These are phyloP conservation scores for Alternaria sp. DNA, from an alignment of 2,329 filamentous ascomycete genomes.

Conservation along the genomic window DNA sequence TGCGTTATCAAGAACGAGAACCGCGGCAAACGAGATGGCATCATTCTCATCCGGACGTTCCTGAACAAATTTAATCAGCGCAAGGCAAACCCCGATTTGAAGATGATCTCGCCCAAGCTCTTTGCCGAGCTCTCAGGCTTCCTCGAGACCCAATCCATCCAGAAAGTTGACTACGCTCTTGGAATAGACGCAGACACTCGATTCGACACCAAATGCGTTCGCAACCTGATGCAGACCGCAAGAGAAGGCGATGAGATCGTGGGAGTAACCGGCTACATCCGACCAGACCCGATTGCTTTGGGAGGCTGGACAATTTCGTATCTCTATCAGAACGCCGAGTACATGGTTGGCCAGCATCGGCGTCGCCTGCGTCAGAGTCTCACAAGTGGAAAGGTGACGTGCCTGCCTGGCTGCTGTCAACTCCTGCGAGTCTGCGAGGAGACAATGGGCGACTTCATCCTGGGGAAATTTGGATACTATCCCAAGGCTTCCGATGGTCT, in stretches of 20 bases:
- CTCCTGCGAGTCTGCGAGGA: neutral
- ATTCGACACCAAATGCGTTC: constrained; percentile 4
- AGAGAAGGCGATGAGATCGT: constrained; percentile 6
- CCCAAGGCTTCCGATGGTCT: constrained; percentile 4
- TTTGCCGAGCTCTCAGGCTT: constrained; percentile 3
- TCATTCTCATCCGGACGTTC: constrained; percentile 5
- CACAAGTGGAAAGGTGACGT: constrained; percentile 7
- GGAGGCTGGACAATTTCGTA: neutral
- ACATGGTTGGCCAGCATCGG: constrained; percentile 6
- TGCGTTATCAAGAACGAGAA: constrained; percentile 11
- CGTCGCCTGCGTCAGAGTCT: constrained; percentile 8
- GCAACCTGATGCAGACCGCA: constrained; percentile 1
- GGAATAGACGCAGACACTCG: constrained; percentile 9
- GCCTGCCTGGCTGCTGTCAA: constrained; percentile 9
- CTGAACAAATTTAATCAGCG: constrained; percentile 7
- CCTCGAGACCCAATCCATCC: neutral
- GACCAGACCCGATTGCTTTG: neutral
- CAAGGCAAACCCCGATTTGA: neutral
- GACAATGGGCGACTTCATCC: constrained; percentile 4
- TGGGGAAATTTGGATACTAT: constrained; percentile 6
- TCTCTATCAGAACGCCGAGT: constrained; percentile 10
- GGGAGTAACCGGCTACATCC: constrained; percentile 5
- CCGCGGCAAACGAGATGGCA: constrained; percentile 9
- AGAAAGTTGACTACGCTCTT: neutral
- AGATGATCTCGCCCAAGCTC: neutral